Evolutionary conservation across 768 basidiomycete species (phyloP).

Genomic region (Xerocomellus chrysenteron): DNA sequence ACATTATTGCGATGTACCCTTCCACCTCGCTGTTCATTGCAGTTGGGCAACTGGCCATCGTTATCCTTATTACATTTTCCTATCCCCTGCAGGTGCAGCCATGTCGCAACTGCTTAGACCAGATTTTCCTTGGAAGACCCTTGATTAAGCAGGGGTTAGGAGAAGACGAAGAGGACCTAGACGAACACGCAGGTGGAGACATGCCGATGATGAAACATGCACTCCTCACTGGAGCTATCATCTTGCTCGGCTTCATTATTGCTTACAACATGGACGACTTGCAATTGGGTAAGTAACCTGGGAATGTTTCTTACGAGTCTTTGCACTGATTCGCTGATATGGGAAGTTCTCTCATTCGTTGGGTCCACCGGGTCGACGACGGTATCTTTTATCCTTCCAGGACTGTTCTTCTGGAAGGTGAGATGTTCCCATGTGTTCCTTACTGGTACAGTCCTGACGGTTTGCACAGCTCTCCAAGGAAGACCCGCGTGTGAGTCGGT

Average conservation of each 20-base stretch:
- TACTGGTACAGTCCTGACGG: conserved; percentile 3
- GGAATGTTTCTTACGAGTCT: background rate
- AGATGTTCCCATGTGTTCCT: conserved; percentile 16
- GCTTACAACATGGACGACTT: conserved; percentile 80
- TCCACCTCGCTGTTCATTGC: conserved; percentile 90
- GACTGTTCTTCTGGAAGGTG: conserved; percentile 92
- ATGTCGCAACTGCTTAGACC: conserved; percentile 88
- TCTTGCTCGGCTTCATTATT: conserved; percentile 63
- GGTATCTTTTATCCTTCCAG: conserved; percentile 94
- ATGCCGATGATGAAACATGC: conserved; percentile 70
- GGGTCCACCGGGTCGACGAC: conserved; percentile 96
- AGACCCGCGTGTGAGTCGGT: conserved; percentile 52
- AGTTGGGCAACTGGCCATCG: conserved; percentile 89
- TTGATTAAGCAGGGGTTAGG: conserved; percentile 38
- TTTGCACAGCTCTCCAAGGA: conserved; percentile 61
- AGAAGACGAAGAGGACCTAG: conserved; percentile 50
- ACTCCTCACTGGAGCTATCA: conserved; percentile 64
- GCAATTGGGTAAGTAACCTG: conserved; percentile 57
- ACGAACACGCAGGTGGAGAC: conserved; percentile 55
- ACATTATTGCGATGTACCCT: conserved; percentile 95
- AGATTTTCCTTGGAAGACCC: conserved; percentile 64
- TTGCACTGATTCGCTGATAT: conserved; percentile 14
- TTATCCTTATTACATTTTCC: conserved; percentile 84
- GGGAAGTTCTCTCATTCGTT: conserved; percentile 89
- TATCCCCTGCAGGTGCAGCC: conserved; percentile 96